A percentile compares a stretch with the other conserved stretches of the same genome.
These are phyloP conservation scores for Acidiella bohemica DNA, from an alignment of 495 filamentous ascomycete genomes.

Conservation along the genomic window DNA sequence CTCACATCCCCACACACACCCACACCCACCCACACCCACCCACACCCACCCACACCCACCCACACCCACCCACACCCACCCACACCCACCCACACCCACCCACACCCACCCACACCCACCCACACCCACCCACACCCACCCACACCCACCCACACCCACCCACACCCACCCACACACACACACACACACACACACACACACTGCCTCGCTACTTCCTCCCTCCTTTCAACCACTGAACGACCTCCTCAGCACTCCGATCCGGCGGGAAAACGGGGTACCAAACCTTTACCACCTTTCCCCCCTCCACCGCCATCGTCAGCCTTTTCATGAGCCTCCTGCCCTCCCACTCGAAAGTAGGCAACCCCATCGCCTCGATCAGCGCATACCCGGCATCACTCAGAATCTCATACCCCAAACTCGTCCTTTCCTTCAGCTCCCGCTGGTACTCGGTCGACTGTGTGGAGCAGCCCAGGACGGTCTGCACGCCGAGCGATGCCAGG, in stretches of 20 bases:
- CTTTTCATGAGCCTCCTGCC: constrained; percentile 22
- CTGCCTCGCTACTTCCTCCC: too few relatives aligned
- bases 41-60: too few relatives aligned
- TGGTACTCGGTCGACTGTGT: constrained; percentile 23
- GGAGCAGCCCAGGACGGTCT: constrained; percentile 16
- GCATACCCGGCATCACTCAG: constrained; percentile 23
- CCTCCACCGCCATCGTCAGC: constrained; percentile 20
- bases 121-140: too few relatives aligned
- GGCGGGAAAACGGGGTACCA: constrained; percentile 27
- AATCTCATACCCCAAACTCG: constrained; percentile 22
- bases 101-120: too few relatives aligned
- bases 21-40: too few relatives aligned
- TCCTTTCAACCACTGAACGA: constrained; percentile 19
- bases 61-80: too few relatives aligned
- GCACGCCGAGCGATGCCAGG: constrained; percentile 14
- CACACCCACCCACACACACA: too few relatives aligned
- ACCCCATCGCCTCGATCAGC: constrained; percentile 15
- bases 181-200: too few relatives aligned
- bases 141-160: too few relatives aligned
- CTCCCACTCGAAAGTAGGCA: constrained; percentile 23
- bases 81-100: too few relatives aligned
- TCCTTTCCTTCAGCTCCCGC: constrained; percentile 18
- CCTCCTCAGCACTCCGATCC: constrained; percentile 20
- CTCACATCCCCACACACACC: too few relatives aligned
- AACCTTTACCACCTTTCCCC: constrained; percentile 20